Evolutionary conservation across 305 asterid species (phyloP).

Genomic region (Rubia peregrina): DNA sequence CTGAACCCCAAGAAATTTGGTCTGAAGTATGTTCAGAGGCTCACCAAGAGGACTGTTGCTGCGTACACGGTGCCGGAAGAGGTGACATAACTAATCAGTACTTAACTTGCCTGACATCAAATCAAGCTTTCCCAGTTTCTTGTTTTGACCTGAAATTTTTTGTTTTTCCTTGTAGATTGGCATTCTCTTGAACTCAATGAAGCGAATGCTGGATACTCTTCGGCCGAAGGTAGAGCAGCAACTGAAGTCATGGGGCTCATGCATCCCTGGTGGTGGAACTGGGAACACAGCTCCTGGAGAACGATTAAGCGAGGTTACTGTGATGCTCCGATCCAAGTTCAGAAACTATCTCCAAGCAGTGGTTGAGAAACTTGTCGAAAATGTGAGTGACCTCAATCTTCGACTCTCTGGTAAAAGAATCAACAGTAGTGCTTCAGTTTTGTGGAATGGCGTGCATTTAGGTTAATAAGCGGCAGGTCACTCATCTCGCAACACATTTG

Average conservation of each 20-base stretch:
- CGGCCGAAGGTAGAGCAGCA: conserved; percentile 45
- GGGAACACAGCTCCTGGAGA: conserved; percentile 43
- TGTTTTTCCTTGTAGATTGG: conserved; percentile 33
- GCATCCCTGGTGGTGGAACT: conserved; percentile 35
- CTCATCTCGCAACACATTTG: neutral
- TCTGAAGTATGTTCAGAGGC: conserved; percentile 43
- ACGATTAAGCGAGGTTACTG: conserved; percentile 44
- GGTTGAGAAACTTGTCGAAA: conserved; percentile 46
- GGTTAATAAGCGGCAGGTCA: neutral
- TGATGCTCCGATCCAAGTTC: conserved; percentile 51
- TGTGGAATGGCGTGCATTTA: neutral
- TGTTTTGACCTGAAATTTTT: neutral
- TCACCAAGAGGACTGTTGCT: conserved; percentile 35
- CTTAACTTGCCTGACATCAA: conserved; percentile 10
- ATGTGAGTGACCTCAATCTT: conserved; percentile 27
- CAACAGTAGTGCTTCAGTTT: neutral
- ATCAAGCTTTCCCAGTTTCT: neutral
- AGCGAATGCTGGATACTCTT: conserved; percentile 41
- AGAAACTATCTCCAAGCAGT: conserved; percentile 50
- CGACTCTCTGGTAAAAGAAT: neutral
- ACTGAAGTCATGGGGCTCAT: conserved; percentile 45
- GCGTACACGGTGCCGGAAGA: conserved; percentile 42
- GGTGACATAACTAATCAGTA: conserved; percentile 17
- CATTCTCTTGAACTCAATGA: conserved; percentile 44
- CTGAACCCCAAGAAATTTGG: conserved; percentile 40